Evolutionary conservation across 2,329 filamentous ascomycete species (phyloP).

Genomic region (Paraphaeosphaeria minitans): DNA sequence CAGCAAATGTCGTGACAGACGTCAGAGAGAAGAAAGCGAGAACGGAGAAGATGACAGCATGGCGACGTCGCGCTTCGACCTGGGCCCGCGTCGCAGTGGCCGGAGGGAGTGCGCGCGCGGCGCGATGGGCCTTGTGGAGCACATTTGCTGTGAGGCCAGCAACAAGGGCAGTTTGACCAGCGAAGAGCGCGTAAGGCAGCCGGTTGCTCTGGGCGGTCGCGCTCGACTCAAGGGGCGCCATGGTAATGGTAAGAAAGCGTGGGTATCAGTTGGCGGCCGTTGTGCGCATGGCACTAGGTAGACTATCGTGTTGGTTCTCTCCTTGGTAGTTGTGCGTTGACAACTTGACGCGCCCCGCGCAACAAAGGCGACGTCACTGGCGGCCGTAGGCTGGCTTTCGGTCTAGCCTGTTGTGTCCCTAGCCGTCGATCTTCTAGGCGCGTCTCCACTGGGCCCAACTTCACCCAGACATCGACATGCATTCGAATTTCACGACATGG

Average conservation of each 20-base stretch:
- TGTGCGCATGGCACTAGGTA: conserved; percentile 16
- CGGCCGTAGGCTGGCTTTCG: not conserved
- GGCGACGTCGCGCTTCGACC: conserved; percentile 34
- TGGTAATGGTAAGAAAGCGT: conserved; percentile 17
- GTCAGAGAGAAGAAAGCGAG: conserved; percentile 55
- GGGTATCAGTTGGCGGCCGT: conserved; percentile 8
- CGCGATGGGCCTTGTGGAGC: conserved; percentile 35
- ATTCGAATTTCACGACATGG: conserved; percentile 17
- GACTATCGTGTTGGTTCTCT: conserved; percentile 3
- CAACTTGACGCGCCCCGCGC: conserved; percentile 27
- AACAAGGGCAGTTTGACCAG: conserved; percentile 38
- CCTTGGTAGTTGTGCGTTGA: conserved; percentile 19
- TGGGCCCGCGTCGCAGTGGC: conserved; percentile 41
- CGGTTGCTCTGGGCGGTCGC: conserved; percentile 38
- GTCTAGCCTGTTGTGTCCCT: not conserved
- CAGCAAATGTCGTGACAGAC: conserved; percentile 52
- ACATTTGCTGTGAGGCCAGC: conserved; percentile 37
- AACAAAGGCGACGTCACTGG: conserved; percentile 9
- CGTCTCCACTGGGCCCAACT: conserved; percentile 13
- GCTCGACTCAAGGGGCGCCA: conserved; percentile 45
- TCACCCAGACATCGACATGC: not conserved
- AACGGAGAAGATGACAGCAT: conserved; percentile 48
- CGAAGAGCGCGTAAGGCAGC: conserved; percentile 39
- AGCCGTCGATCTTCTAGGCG: conserved; percentile 24
- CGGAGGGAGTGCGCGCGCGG: conserved; percentile 40